Base-by-base conservation (phyloP, 2,329 filamentous ascomycete species). In the Hypoxylon sp. region DNA sequence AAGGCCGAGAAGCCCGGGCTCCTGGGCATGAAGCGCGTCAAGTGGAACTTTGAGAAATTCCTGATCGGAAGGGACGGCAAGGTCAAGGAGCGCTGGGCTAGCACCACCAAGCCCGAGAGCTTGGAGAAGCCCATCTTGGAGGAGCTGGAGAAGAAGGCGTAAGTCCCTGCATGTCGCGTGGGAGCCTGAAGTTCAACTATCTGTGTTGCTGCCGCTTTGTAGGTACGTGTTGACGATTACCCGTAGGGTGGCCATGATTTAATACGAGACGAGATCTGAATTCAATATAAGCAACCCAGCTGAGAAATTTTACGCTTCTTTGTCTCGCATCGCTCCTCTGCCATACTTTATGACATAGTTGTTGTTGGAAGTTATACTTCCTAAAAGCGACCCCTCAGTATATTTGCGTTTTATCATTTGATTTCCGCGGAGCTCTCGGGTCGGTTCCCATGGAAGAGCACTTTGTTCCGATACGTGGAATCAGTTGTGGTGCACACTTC, bases 31-130 rank as follows among this genome's bases (percentile, higher is more conserved):
- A 95, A 97, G 90, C 83, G 91, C 69, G 86, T 99, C 76, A 98
- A 98, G 91, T 99, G 96, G 96, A 99, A 99, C 84, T 99, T 98
- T 85, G 96, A 99, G 82, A 99, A 99, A 88, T 99, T 98, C 83
- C 84, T 99, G 71, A 85, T 99, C 72, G 92, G 91, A 67, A 88
- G 89, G 69, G 93, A 98, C 80, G 96, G 96, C 27, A 87, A 91
- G 82, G 93, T 98, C 74, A 92, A 92, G 82, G 87, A 87, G 29
- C 86, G 96, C 72, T 99, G 94, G 93, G 92, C 93, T 35, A 95
- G 92, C 80, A 92, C 89, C 17, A 93, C 92, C 67, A 96, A 94
- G 86, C 96, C 96, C 0, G 93, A 95, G 83, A 82, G 82, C 42
- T 82, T 99, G 74, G 92, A 95, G 88, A 85, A 86, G 70, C 82